phyloP scores from a whole-genome alignment of 129 eudicot genomes.

The Smallanthus sonchifolius region DNA sequence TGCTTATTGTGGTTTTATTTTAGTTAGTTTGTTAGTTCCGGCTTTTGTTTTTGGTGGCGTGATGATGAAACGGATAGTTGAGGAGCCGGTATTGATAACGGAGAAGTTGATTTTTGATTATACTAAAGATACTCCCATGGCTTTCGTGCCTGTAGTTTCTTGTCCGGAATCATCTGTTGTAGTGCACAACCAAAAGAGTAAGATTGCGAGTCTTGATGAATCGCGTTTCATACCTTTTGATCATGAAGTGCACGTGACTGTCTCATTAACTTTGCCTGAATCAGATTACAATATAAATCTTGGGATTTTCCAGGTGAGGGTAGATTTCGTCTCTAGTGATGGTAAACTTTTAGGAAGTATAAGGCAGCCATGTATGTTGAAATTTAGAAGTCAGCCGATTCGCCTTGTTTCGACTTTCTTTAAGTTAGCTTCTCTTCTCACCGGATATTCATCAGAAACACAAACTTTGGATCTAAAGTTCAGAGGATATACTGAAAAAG shows the following conservation, averaged over 20 bases:
- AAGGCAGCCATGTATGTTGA: conserved; percentile 71
- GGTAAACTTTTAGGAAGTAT: conserved; percentile 59
- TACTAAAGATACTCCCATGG: conserved; percentile 60
- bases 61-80: conserved; percentile 47
- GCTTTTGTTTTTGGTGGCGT: conserved; percentile 68
- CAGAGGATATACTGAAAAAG: conserved; percentile 55
- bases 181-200: conserved; percentile 24
- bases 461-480: conserved; percentile 58
- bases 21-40: conserved; percentile 44
- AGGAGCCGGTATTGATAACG: conserved; percentile 55
- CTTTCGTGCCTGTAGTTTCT: conserved; percentile 56
- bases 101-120: conserved; percentile 66
- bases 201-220: conserved; percentile 25
- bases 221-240: conserved; percentile 46
- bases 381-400: conserved; percentile 63
- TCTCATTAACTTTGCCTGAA: conserved; percentile 67
- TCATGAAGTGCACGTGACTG: conserved; percentile 66
- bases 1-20: conserved; percentile 48
- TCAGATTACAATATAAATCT: conserved; percentile 86
- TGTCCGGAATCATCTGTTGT: conserved; percentile 26
- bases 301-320: conserved; percentile 90
- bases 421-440: conserved; percentile 60
- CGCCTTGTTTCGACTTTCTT: conserved; percentile 64
- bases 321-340: conserved; percentile 56
- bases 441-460: conserved; percentile 80